Evolutionary conservation across 257 asterid species (phyloP), one percentile per base, ranked within the genome.

Genomic region (Jacaranda mimosifolia): DNA sequence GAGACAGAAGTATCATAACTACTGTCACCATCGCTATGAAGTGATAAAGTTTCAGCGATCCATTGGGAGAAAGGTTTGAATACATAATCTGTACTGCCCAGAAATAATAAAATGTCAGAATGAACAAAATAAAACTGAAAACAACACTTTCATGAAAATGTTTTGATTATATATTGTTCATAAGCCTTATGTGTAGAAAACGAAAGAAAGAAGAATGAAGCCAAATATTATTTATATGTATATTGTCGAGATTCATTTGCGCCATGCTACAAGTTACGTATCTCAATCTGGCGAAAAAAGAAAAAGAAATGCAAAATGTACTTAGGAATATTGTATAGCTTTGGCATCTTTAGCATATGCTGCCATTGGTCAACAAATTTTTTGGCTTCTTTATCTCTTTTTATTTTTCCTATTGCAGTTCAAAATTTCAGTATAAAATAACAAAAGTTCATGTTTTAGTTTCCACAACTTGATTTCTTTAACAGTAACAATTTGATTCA

Each of bases 21-120:
- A 77, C 83, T 8, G 97, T 89, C 83, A 93, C 99, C 89, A 95
- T 91, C 69, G 97, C 96, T 81, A 91, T 91, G 84, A 95, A 95
- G 74, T 95, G 89, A 60, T 91, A 93, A 59, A 95, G 84, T 73
- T 90, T 88, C 88, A 95, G 26, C 8, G 96, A 39, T 49, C 99
- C 99, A 26, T 85, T 5, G 40, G 97, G 94, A 38, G 90, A 84
- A 55, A 95, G 87, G 75, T 85, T 83, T 4, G 96, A 87, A 79
- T 95, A 95, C 97, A 95, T 80, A 83, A 95, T 91, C 99, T 87
- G 88, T 59, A 74, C 68, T 49, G 75, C 42, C 85, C 72, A 74
- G 21, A 58, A 81, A 68, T 38, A 72, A 73, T 5, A 12, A 67
- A 56, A 18, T 10, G 48, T 42, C 56, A 60, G 64, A 45, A 70